Conservation (phyloP, 306 rosid species). For the Nissolia schottii region DNA sequence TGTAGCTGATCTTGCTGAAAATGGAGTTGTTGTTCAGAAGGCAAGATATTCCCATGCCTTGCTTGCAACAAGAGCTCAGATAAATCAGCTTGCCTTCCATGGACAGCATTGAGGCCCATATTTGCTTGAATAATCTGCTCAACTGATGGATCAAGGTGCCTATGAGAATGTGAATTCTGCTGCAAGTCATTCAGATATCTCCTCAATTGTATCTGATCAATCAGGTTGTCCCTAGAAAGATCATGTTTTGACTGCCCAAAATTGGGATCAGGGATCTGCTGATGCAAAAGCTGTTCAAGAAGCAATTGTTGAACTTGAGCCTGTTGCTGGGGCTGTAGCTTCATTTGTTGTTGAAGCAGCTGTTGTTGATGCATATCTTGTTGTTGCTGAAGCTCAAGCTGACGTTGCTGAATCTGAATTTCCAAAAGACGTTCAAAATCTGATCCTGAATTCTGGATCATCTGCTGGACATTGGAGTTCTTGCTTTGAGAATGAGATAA, state of each 20-base stretch:
- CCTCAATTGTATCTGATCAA: slow-evolving; percentile 50
- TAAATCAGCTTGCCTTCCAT: slow-evolving; percentile 55
- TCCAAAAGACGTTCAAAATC: slow-evolving; percentile 51
- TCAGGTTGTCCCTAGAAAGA: slow-evolving; percentile 40
- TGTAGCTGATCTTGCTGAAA: slow-evolving; percentile 54
- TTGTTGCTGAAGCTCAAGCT: slow-evolving; percentile 55
- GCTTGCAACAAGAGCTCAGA: slow-evolving; percentile 47
- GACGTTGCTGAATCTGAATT: slow-evolving; percentile 41
- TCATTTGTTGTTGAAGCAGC: slow-evolving; percentile 49
- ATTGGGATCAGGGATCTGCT: slow-evolving; percentile 47
- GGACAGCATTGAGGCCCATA: slow-evolving; percentile 43
- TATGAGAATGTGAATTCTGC: slow-evolving; percentile 43
- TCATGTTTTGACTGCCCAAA: slow-evolving; percentile 50
- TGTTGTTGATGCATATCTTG: slow-evolving; percentile 59
- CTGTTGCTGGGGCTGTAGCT: slow-evolving; percentile 56
- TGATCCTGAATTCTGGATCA: slow-evolving; percentile 43
- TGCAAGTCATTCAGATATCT: slow-evolving; percentile 48
- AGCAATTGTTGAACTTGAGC: slow-evolving; percentile 55
- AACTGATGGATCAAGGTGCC: slow-evolving; percentile 48
- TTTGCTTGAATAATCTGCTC: slow-evolving; percentile 62
- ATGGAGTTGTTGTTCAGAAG: slow-evolving; percentile 51
- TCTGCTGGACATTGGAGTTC: slow-evolving; percentile 40
- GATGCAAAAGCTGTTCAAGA: slow-evolving; percentile 58
- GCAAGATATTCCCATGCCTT: slow-evolving; percentile 47
- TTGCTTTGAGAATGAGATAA: slow-evolving; percentile 37